Base-by-base conservation (phyloP, 163 green algal species). In the Coccomyxa subellipsoidea region DNA sequence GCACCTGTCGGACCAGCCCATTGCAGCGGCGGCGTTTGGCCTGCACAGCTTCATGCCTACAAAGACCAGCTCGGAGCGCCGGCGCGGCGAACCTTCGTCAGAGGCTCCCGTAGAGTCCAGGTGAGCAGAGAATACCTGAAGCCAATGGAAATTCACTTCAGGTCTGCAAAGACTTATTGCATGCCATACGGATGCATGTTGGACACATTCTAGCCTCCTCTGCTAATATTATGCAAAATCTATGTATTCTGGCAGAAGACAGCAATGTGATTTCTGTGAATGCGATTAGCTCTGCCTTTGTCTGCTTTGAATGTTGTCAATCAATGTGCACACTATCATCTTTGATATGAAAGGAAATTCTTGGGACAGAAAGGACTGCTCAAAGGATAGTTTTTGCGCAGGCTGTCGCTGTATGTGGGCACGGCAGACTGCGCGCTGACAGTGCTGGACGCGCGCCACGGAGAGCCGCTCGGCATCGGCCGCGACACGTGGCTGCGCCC, bases 341-440 rank as follows among this genome's bases (percentile, higher is more conserved):
- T n/a, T n/a, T n/a, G n/a, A n/a, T n/a, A n/a, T n/a, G n/a, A n/a
- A n/a, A n/a, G n/a, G n/a, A n/a, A n/a, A n/a, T n/a, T n/a, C n/a
- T n/a, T n/a, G n/a, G n/a, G n/a, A n/a, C n/a, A n/a, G n/a, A n/a
- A n/a, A n/a, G n/a, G n/a, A n/a, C n/a, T n/a, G n/a, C n/a, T n/a
- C n/a, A n/a, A n/a, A n/a, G n/a, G n/a, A 23, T 54, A 23, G 39
- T 54, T 10, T 59, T 69, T 9, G 29, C 38, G 80, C 84, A 85
- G 84, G 76, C 59, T 87, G 35, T 53, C 80, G 76, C 71, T 87
- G 70, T 87, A 80, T 47, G 53, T 83, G 37, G 69, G 53, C 37
- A 70, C 77, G 0, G 80, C 47, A 0, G 84, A 87, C 84, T 85
- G 76, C 80, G 83, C 38, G 35, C 27, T 82, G 25, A 25, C 31